Percentiles rank a stretch among this genome's conserved stretches.
Conservation (phyloP, 139 green algal genomes). For the Picochlorum sp. region DNA sequence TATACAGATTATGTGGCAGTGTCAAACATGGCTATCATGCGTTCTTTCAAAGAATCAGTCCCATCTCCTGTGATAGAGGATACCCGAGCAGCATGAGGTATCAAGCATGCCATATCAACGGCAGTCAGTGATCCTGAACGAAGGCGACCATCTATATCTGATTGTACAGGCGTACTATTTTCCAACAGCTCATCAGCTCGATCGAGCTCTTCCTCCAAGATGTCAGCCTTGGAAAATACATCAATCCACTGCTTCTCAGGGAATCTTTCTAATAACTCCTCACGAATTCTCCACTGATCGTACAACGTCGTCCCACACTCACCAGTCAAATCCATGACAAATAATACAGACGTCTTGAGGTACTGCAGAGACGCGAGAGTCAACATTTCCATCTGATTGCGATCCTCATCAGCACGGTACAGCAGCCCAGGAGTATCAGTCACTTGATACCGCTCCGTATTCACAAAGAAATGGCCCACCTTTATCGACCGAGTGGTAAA, state of each 20-base stretch:
- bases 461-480: conserved; percentile 96
- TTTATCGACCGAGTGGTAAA: conserved; percentile 95
- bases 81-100: conserved; percentile 48
- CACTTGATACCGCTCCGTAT: conserved; percentile 69
- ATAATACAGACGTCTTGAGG: conserved; percentile 79
- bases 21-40: conserved; percentile 45
- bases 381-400: conserved; percentile 93
- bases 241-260: conserved; percentile 81
- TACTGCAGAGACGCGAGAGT: conserved; percentile 81
- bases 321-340: conserved; percentile 86
- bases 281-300: conserved; percentile 65
- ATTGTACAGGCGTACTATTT: not conserved
- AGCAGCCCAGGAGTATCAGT: conserved; percentile 96
- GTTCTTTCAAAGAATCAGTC: conserved; percentile 47
- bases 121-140: conserved; percentile 19
- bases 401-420: conserved; percentile 55
- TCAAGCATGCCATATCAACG: conserved; percentile 13
- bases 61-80: conserved; percentile 62
- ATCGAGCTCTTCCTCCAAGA: conserved; percentile 54
- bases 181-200: not conserved
- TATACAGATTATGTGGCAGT: not conserved
- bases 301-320: conserved; percentile 75
- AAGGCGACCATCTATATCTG: not conserved
- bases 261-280: conserved; percentile 58
- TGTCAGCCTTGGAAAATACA: conserved; percentile 85